Evolutionary conservation across 192 early-diverging fungal genomes (phyloP).

Genomic region (Coemansia sp.): DNA sequence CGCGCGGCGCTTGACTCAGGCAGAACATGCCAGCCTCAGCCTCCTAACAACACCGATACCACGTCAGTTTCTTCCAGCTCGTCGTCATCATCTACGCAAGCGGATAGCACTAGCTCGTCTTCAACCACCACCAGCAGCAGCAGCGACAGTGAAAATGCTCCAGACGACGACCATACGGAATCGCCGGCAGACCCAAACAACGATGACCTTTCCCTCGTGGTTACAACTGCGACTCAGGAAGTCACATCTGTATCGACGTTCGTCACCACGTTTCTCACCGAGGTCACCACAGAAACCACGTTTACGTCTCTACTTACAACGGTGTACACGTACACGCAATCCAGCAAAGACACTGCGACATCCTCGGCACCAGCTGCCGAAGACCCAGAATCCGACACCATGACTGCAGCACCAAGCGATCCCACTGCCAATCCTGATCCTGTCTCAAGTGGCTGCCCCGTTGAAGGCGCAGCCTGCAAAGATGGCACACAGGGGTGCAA

Average conservation of each 20-base stretch:
- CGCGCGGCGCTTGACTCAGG: constrained; percentile 20
- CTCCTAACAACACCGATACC: constrained; percentile 8
- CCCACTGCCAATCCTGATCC: not conserved
- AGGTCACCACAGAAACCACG: constrained; percentile 12
- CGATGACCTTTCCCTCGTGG: too few relatives aligned
- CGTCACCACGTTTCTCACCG: constrained; percentile 6
- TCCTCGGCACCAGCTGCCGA: not conserved
- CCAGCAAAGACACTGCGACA: not conserved
- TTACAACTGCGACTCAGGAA: constrained; percentile 17
- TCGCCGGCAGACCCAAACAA: too few relatives aligned
- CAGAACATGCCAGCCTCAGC: constrained; percentile 13
- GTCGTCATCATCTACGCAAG: too few relatives aligned
- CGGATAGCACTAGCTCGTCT: too few relatives aligned
- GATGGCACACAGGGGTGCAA: constrained; percentile 26
- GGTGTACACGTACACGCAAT: constrained; percentile 11
- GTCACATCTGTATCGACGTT: constrained; percentile 36
- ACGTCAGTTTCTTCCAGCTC: too few relatives aligned
- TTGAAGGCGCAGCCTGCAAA: constrained; percentile 14
- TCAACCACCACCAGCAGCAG: too few relatives aligned
- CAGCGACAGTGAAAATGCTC: too few relatives aligned
- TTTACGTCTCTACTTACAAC: constrained; percentile 19
- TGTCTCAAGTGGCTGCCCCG: constrained; percentile 5
- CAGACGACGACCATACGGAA: too few relatives aligned
- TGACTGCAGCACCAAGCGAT: not conserved
- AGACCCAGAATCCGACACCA: not conserved